Evolutionary conservation across 1,284 basidiomycete species (phyloP), one percentile per base, ranked within the genome.

Genomic region (Takashimella tepidaria): DNA sequence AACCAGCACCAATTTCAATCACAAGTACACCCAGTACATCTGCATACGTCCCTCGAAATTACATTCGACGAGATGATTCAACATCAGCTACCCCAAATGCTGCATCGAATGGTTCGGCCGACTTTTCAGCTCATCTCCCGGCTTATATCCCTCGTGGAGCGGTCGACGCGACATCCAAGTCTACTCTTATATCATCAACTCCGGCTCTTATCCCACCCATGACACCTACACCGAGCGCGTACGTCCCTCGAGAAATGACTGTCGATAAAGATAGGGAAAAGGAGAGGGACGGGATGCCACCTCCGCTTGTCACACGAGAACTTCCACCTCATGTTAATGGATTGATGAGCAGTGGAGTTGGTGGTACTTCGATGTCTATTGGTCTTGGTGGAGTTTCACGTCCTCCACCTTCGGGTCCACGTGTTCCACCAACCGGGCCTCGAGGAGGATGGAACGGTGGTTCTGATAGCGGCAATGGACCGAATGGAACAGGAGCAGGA

Each of bases 291-390:
- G 54, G 25, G 3, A 53, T 53, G 47, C 57, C 59, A 2, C 56
- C 59, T 1, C 59, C 59, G 10, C 41, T 50, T 41, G 44, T 49
- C 5, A 41, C 47, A 8, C 53, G 55, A 10, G 2, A 40, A 4
- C 54, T 55, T 19, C 59, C 54, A 16, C n/a, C 55, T 55, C 42
- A 57, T 57, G 50, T 56, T 56, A 1, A 46, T 56, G n/a, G 53
- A 51, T 1, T 49, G 57, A 2, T 47, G 45, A 3, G 41, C 37
- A n/a, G 53, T 54, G 4, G 59, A 60, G 31, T 37, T 16, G 31
- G 31, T 25, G 59, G 53, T 0, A 55, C 59, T 0, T 53, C 55
- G 4, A n/a, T n/a, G 13, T 16, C 42, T 6, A 11, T 40, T 40
- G 31, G 48, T 24, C 19, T 19, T 12, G 48, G 23, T 20, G 37